Base-by-base conservation (phyloP, 345 rosid genomes). In the Gossypium anomalum region DNA sequence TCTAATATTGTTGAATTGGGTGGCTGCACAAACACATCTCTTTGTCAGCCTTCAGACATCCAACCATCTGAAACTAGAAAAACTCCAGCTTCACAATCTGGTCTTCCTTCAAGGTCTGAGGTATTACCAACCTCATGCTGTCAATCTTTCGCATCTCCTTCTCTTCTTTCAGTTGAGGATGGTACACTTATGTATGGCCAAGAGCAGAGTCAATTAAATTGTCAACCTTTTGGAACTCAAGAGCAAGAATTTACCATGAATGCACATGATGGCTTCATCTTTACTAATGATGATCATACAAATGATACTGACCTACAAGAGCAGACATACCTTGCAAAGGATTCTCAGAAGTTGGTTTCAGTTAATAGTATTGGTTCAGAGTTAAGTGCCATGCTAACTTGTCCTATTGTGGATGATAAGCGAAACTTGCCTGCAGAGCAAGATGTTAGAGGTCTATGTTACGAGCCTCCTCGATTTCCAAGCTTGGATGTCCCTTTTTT, bases 391-490 rank as follows among this genome's bases (percentile, higher is more conserved):
- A 69, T 75, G 68, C 78, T 79, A 73, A 73, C 79, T 14, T 86
- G 75, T 84, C 81, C 85, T 70, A 72, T 80, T 61, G 75, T 57
- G 48, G 86, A 78, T 47, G 89, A 79, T 22, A 84, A 79, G 70
- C 77, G 74, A 72, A 79, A 73, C 41, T 65, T 70, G 61, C 61
- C 77, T 47, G 76, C 74, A 74, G 82, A 84, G 72, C 86, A 81
- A 70, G 87, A 87, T 79, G 71, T 83, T 58, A 97, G 98, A 78
- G 78, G 91, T 76, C 88, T 95, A 45, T 95, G 90, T 74, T 95
- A 95, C 66, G 99, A 95, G 81, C 99, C 99, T 84, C 99, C 99
- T 70, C 92, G 99, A 64, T 95, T 93, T 81, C 94, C 99, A 73
- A 84, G 96, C 84, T 80, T 90, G 83, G 99, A 95, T 71, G 77